These are phyloP conservation scores for Schwanniomyces occidentalis DNA, from an alignment of 805 yeast genomes.

Conservation along the genomic window DNA sequence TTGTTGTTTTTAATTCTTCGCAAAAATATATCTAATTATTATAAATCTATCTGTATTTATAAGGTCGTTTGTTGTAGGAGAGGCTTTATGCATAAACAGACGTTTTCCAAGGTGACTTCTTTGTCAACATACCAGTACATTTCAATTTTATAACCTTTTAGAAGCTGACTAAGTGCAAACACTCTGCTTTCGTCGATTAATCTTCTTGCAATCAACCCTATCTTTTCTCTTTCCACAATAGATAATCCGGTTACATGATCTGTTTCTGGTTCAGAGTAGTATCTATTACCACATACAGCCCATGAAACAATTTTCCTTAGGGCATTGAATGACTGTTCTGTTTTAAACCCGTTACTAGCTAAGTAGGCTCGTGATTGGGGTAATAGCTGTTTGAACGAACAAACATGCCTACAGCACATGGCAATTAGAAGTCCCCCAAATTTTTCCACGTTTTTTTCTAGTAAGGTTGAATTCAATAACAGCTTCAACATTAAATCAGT, in stretches of 20 bases:
- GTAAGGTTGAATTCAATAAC: conserved; percentile 42
- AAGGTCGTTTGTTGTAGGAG: neutral
- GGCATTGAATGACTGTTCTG: conserved; percentile 40
- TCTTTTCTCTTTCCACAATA: conserved; percentile 46
- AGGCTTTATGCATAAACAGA: conserved; percentile 42
- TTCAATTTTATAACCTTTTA: conserved; percentile 44
- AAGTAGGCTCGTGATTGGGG: conserved; percentile 47
- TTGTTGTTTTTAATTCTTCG: conserved; percentile 4
- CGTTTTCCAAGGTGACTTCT: conserved; percentile 70
- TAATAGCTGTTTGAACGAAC: conserved; percentile 59
- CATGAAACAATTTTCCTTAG: conserved; percentile 75
- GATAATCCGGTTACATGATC: conserved; percentile 50
- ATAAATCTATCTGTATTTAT: neutral
- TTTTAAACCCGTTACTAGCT: conserved; percentile 28
- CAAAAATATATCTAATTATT: conserved; percentile 3
- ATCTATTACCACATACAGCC: conserved; percentile 77
- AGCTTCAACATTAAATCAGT: conserved; percentile 81
- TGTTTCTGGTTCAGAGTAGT: conserved; percentile 32
- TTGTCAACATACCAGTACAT: conserved; percentile 59
- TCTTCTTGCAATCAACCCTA: conserved; percentile 72
- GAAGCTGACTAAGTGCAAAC: conserved; percentile 38
- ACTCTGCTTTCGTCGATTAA: conserved; percentile 74
- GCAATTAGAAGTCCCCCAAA: conserved; percentile 73
- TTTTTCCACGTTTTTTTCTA: conserved; percentile 6
- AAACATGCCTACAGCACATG: conserved; percentile 90